Evolutionary conservation across 2,329 filamentous ascomycete genomes (phyloP).

Genomic region (Fusarium lyarnte): DNA sequence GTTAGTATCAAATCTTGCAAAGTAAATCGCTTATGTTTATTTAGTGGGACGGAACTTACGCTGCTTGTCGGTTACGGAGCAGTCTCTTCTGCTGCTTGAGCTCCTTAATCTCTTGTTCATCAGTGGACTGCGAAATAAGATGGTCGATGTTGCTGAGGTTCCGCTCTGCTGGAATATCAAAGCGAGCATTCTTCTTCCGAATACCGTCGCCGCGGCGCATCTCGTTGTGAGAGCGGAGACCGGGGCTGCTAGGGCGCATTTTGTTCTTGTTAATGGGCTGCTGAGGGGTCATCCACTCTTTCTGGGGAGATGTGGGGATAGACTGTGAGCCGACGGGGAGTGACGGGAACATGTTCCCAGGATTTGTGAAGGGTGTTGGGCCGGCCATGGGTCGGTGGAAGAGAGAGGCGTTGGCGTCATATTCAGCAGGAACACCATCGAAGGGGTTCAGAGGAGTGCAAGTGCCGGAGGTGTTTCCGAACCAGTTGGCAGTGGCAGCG

Average conservation of each 20-base stretch:
- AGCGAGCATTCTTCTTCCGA: slow-evolving; percentile 98
- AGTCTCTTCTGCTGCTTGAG: slow-evolving; percentile 98
- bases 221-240: slow-evolving; percentile 79
- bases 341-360: slow-evolving; percentile 64
- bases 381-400: slow-evolving; percentile 64
- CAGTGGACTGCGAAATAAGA: slow-evolving; percentile 85
- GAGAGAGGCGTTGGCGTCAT: slow-evolving; percentile 62
- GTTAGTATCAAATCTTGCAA: slow-evolving; percentile 22
- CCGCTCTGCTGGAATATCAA: slow-evolving; percentile 94
- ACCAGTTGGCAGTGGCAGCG: slow-evolving; percentile 63
- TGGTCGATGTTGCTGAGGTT: slow-evolving; percentile 95
- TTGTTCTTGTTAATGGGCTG: slow-evolving; percentile 63
- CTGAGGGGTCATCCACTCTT: slow-evolving; percentile 64
- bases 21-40: neutral
- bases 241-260: slow-evolving; percentile 74
- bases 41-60: slow-evolving; percentile 68
- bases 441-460: slow-evolving; percentile 79
- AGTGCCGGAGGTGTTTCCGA: slow-evolving; percentile 60
- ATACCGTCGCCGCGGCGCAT: slow-evolving; percentile 85
- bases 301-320: slow-evolving; percentile 65
- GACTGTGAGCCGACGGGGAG: slow-evolving; percentile 59
- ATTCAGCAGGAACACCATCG: slow-evolving; percentile 64
- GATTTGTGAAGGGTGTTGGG: slow-evolving; percentile 65
- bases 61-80: slow-evolving; percentile 93
- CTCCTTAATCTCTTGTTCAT: slow-evolving; percentile 96